phyloP scores from a whole-genome alignment of 2,329 filamentous ascomycete genomes.

The Neofusicoccum laricinum region DNA sequence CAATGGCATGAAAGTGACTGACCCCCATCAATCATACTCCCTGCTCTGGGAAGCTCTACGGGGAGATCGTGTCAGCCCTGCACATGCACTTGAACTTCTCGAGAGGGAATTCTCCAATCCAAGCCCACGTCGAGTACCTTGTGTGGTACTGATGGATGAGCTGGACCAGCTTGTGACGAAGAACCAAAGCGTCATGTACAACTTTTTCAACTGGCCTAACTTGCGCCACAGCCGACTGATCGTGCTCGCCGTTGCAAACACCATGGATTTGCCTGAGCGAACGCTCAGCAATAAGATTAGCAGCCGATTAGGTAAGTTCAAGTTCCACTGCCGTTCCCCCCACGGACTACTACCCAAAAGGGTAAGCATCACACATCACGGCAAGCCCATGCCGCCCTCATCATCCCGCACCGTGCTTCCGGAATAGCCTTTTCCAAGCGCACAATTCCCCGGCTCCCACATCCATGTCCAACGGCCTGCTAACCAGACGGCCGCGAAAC shows the following conservation, averaged over 20 bases:
- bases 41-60: constrained; percentile 94
- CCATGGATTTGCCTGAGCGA: constrained; percentile 95
- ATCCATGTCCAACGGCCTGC: background rate
- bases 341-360: background rate
- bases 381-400: background rate
- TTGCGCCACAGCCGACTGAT: constrained; percentile 88
- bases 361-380: background rate
- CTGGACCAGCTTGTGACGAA: constrained; percentile 96
- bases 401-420: background rate
- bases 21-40: constrained; percentile 94
- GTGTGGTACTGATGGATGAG: constrained; percentile 97
- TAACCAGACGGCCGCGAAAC: background rate
- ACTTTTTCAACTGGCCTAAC: constrained; percentile 99
- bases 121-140: constrained; percentile 85
- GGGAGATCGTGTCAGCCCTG: constrained; percentile 85
- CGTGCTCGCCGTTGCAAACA: constrained; percentile 95
- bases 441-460: background rate
- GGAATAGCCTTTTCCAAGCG: background rate
- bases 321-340: constrained; percentile 25
- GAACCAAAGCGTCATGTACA: constrained; percentile 99
- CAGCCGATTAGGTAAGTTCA: constrained; percentile 58
- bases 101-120: constrained; percentile 92
- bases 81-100: constrained; percentile 85
- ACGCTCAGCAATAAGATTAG: constrained; percentile 98
- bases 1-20: constrained; percentile 99